Conservation (phyloP, 768 basidiomycete species). For the Neoboletus brunneissimus region DNA sequence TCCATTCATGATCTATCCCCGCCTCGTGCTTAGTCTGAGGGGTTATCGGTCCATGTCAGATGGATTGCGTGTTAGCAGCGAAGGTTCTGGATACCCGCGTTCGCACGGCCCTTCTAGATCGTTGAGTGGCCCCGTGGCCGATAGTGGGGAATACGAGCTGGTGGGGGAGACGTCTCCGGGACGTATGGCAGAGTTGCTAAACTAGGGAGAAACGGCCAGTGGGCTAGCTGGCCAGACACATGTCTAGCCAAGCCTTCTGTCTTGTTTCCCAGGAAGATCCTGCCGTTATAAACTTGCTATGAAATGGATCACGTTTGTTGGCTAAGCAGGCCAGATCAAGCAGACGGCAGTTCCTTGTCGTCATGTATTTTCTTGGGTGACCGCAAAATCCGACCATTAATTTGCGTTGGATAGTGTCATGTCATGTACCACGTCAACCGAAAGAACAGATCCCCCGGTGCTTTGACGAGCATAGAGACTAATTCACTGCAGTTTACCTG, state of each 20-base stretch:
- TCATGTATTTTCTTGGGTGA: too few relatives aligned
- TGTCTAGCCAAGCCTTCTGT: neutral
- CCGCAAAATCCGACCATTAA: too few relatives aligned
- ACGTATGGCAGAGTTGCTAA: neutral
- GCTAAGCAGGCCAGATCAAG: too few relatives aligned
- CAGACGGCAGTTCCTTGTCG: too few relatives aligned
- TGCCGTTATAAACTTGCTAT: too few relatives aligned
- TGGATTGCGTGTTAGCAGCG: neutral
- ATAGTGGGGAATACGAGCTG: neutral
- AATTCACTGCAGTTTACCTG: too few relatives aligned
- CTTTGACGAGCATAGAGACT: too few relatives aligned
- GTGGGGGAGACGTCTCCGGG: neutral
- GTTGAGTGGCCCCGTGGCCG: neutral
- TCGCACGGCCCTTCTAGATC: neutral
- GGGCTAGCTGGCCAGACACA: neutral
- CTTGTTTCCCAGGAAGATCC: too few relatives aligned
- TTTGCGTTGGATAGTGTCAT: too few relatives aligned
- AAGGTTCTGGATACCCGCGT: neutral
- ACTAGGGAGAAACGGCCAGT: neutral
- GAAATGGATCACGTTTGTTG: too few relatives aligned
- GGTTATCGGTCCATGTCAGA: neutral
- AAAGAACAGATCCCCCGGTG: too few relatives aligned
- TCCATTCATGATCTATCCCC: constrained; percentile 8
- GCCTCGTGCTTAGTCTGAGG: constrained; percentile 7
- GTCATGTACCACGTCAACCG: too few relatives aligned